Evolutionary conservation across 176 grass and related monocot genomes (phyloP), one percentile per base, ranked within the genome.

Genomic region (Carex cristatella): DNA sequence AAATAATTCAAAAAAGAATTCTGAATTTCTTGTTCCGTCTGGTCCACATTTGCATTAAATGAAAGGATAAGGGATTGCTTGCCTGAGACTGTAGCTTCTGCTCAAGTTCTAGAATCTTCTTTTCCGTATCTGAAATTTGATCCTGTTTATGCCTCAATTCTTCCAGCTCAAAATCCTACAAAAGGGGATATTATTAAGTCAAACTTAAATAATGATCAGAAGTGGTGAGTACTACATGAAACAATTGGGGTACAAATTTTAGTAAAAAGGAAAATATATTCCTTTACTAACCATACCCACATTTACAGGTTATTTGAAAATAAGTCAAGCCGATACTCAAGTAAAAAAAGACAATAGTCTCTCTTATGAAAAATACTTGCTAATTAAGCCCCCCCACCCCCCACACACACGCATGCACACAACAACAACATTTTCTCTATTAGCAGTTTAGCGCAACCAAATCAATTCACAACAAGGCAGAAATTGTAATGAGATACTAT

Each of bases 101-200:
- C 85, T 95, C 93, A 85, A 98, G 91, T 58, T 95, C 89, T 28
- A 88, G 61, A 78, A 93, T 87, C 87, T 95, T 93, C 84, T 86
- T 94, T 65, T 95, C 89, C 88, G 93, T 84, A 90, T 95, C 87
- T 85, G 68, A 73, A 49, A 86, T 86, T 80, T 85, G 74, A 68
- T 80, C 93, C 53, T 90, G 69, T 58, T 94, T 89, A 58, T 90
- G 83, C 68, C 75, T 93, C 66, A 95, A 69, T 80, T 93, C 89
- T 56, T 62, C 87, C 11, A 98, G 81, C 81, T 92, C 86, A 33
- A 44, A 31, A 83, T 83, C 61, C 81, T 83, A 66, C 28, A 83
- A 65, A 16, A 54, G 27, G 11, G 48, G 23, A 57, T 31, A 13
- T 44, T 19, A 71, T 42, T 51, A 56, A 78, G 23, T 76, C 44